phyloP scores from a whole-genome alignment of 495 filamentous ascomycete genomes.

The Trichoderma parareesei region DNA sequence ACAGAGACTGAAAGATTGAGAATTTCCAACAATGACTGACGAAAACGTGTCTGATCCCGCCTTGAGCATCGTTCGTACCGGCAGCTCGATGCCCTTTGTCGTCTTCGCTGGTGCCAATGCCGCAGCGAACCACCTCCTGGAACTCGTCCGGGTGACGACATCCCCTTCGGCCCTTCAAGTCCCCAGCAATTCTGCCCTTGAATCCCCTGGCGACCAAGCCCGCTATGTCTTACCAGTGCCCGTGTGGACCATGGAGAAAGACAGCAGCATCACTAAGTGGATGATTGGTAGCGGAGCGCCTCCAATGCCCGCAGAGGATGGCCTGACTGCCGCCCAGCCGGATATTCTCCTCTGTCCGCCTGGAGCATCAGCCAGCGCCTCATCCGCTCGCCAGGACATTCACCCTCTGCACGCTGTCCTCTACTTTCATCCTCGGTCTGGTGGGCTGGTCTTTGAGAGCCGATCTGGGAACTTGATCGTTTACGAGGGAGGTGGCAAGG shows the following conservation, averaged over 20 bases:
- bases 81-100: background rate
- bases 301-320: background rate
- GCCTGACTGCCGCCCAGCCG: background rate
- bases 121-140: background rate
- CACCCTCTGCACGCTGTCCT: background rate
- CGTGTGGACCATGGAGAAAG: no score
- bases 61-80: no score
- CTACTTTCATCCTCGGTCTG: background rate
- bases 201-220: no score
- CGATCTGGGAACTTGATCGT: background rate
- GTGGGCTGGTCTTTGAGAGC: background rate
- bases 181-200: no score
- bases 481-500: background rate
- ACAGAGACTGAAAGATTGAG: no score
- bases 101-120: background rate
- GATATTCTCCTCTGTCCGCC: slow-evolving; percentile 1
- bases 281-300: background rate
- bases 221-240: no score
- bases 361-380: background rate
- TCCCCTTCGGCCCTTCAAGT: background rate
- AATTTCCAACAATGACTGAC: background rate
- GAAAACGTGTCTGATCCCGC: background rate
- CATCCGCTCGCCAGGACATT: background rate
- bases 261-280: background rate
- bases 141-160: background rate